Evolutionary conservation across 345 rosid genomes (phyloP), one percentile per base, ranked within the genome.

Genomic region (Salix exigua): DNA sequence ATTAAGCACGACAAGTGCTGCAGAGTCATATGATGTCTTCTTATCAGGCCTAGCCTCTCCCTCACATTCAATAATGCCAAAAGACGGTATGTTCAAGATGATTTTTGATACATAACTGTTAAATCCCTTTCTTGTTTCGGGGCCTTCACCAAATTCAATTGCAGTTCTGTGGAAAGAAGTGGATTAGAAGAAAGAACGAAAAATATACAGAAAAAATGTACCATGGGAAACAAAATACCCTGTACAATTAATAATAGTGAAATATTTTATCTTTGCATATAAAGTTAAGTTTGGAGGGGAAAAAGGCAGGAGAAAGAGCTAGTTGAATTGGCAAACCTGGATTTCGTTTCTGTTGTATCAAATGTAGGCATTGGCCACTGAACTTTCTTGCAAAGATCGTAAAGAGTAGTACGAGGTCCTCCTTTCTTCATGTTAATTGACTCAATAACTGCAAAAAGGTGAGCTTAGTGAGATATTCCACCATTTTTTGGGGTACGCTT

Each of bases 41-140:
- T 96, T 96, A 80, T 96, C 96, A 14, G 95, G 87, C 79, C 83
- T 91, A 28, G 88, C 83, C 30, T 88, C 91, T 50, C 99, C 97
- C 0, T 76, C 62, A 75, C 87, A 88, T 78, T 82, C 81, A 38
- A 89, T 77, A 35, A 38, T 53, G n/a, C 94, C 94, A 8, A 38
- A 79, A 14, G 71, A 71, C 0, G 97, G 93, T 68, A 93, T 75
- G 68, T 79, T 85, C 85, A 93, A 44, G 13, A 83, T 73, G 70
- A 88, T 72, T 31, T 71, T 89, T 14, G 99, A 88, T 38, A 68
- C 68, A 82, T 89, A 93, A 76, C 91, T 84, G 84, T 48, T 81
- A 73, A 85, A 88, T 5, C 91, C 86, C 35, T 35, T 82, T 67
- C 82, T 86, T 44, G 60, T 83, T 60, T 82, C 85, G 1, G 66